Base-by-base conservation (phyloP, 495 filamentous ascomycete species). In the Bacidia gigantensis region DNA sequence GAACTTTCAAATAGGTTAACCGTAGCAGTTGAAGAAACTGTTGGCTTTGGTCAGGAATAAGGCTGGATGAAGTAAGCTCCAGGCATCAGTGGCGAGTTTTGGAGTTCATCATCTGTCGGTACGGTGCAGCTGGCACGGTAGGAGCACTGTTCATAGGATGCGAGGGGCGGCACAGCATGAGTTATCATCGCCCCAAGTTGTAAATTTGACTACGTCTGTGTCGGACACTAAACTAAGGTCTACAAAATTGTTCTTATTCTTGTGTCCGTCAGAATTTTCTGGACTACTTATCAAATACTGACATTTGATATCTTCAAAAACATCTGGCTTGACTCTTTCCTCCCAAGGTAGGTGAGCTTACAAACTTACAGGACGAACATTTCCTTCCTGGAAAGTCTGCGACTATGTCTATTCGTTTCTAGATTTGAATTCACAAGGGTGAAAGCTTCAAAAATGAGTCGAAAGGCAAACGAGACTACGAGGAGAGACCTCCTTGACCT, bases 1-100 rank as follows among this genome's bases (percentile, higher is more conserved):
- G 76, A 78, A 58, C 72, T 99, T 56, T 80, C 90, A 62, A 72
- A 79, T 59, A 99, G 97, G 69, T 68, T 99, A 64, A 89, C 87
- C 24, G 90, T 92, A 62, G 92, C 92, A 3, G 92, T 99, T 52
- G 92, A 99, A 71, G 92, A 99, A 72, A 99, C 92, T 10, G 86
- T 99, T 74, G 92, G 92, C 53, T 99, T 99, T 65, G 92, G 92
- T 48, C 93, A 99, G 70, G 92, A 99, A 72, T 98, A 81, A 35
- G 29, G 29, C 5, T 7, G 29, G 29, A 5, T 35, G 14, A 5
- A 14, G 14, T 35, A 35, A 22, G 9, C 9, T 44, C 9, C 9
- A 7, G 20, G 9, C 20, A 44, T 22, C 20, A 17, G 14, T 44
- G 41, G 41, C 7, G 5, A 5, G 7, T 44, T 44, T 44, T 7